These are phyloP conservation scores for Takashimella tepidaria DNA, from an alignment of 1,284 basidiomycete genomes.

Conservation along the genomic window DNA sequence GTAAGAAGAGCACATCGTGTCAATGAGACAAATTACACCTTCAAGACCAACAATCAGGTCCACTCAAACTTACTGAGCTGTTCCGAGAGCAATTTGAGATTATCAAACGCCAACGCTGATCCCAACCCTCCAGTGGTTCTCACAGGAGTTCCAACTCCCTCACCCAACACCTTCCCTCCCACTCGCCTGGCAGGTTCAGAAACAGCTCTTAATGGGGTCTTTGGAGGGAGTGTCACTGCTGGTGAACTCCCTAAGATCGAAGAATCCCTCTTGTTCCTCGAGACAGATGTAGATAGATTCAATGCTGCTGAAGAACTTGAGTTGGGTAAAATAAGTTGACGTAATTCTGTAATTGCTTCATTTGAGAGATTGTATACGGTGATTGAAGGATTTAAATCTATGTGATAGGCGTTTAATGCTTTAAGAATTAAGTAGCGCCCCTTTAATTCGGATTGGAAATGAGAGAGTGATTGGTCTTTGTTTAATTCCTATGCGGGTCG, in stretches of 20 bases:
- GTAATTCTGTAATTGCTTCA: slow-evolving; percentile 20
- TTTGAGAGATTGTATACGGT: slow-evolving; percentile 13
- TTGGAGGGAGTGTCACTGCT: background rate
- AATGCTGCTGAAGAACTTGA: too few species aligned
- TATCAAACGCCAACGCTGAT: background rate
- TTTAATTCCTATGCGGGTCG: slow-evolving; percentile 7
- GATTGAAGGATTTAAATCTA: slow-evolving; percentile 12
- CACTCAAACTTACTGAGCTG: background rate
- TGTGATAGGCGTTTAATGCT: slow-evolving; percentile 30
- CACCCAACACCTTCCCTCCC: too few species aligned
- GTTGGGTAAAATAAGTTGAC: slow-evolving; percentile 23
- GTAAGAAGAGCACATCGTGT: too few species aligned
- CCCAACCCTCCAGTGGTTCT: background rate
- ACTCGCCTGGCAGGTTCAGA: slow-evolving; percentile 14
- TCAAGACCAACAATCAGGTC: too few species aligned
- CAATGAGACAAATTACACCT: too few species aligned
- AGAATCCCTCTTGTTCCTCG: background rate
- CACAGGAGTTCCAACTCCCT: too few species aligned
- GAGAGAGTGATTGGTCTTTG: slow-evolving; percentile 14
- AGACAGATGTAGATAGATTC: slow-evolving; percentile 5
- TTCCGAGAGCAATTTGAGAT: background rate
- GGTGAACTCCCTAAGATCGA: background rate
- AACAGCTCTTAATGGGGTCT: slow-evolving; percentile 12
- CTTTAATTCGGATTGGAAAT: slow-evolving; percentile 24
- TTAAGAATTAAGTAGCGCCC: slow-evolving; percentile 17